A percentile compares a stretch with the other conserved stretches of the same genome.
Evolutionary conservation across 1,139 yeast species (phyloP).

Genomic region (Pichia norvegensis): DNA sequence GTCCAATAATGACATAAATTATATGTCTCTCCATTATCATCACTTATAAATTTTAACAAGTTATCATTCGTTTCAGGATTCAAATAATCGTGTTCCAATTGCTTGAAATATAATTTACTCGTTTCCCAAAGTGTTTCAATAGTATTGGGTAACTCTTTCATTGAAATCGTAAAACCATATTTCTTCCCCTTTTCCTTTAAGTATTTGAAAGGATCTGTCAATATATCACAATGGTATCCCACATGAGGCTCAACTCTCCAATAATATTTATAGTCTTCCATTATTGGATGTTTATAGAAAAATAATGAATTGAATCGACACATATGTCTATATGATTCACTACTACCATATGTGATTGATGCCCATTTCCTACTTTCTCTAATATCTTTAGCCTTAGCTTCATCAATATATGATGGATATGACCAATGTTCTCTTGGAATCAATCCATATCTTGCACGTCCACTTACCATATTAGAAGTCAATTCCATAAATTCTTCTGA

Average conservation of each 20-base stretch:
- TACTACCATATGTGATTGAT: conserved; percentile 44
- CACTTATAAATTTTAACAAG: conserved; percentile 44
- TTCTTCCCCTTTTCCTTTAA: conserved; percentile 43
- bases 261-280: conserved; percentile 34
- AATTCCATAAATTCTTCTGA: conserved; percentile 38
- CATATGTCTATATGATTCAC: conserved; percentile 56
- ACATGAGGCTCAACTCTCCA: conserved; percentile 60
- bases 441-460: conserved; percentile 52
- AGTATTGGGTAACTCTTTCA: conserved; percentile 44
- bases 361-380: conserved; percentile 39
- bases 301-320: conserved; percentile 53
- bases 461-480: conserved; percentile 44
- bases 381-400: conserved; percentile 43
- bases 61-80: conserved; percentile 34
- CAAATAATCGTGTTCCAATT: conserved; percentile 14
- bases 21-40: conserved; percentile 42
- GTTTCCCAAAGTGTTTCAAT: conserved; percentile 42
- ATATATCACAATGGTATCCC: conserved; percentile 45
- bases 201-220: conserved; percentile 44
- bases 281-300: conserved; percentile 37
- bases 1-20: conserved; percentile 60
- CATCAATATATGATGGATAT: conserved; percentile 60
- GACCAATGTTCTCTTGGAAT: conserved; percentile 67
- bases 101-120: conserved; percentile 40
- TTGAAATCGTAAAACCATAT: conserved; percentile 50